Conservation (phyloP, 1,284 basidiomycete species). For the Ceratorhiza oryzae-sativae region DNA sequence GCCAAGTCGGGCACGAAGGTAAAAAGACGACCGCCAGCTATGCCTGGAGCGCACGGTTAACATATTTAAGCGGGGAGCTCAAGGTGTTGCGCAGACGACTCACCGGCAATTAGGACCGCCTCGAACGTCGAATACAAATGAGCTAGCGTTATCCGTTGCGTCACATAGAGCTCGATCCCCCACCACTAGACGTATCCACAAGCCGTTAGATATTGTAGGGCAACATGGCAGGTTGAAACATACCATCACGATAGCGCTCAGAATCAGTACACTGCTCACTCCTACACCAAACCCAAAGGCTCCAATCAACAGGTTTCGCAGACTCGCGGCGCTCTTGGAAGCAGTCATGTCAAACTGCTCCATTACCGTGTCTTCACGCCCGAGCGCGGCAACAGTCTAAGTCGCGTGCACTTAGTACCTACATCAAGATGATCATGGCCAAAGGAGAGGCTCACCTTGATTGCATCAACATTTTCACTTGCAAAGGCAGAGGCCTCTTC, state of each 20-base stretch:
- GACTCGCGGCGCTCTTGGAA: slow-evolving; percentile 43
- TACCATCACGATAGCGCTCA: slow-evolving; percentile 47
- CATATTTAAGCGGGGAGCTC: too few relatives aligned
- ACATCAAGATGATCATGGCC: too few relatives aligned
- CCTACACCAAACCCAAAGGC: slow-evolving; percentile 50
- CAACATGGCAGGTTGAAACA: slow-evolving; percentile 26
- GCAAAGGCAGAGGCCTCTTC: slow-evolving; percentile 49
- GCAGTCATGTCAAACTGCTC: slow-evolving; percentile 46
- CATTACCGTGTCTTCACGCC: slow-evolving; percentile 51
- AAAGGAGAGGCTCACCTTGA: slow-evolving; percentile 42
- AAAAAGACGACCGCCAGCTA: slow-evolving; percentile 45
- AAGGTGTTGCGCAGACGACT: background rate
- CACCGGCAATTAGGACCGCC: slow-evolving; percentile 50
- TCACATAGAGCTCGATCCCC: slow-evolving; percentile 33
- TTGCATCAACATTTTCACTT: slow-evolving; percentile 53
- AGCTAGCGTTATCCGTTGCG: slow-evolving; percentile 18
- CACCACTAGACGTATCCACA: slow-evolving; percentile 1
- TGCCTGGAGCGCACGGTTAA: background rate
- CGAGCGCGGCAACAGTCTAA: slow-evolving; percentile 52
- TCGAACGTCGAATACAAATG: slow-evolving; percentile 51
- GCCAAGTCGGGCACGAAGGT: slow-evolving; percentile 49
- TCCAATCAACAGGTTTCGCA: slow-evolving; percentile 47
- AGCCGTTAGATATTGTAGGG: background rate
- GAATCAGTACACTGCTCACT: slow-evolving; percentile 50
- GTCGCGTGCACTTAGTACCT: too few relatives aligned